phyloP scores from a whole-genome alignment of 2,329 filamentous ascomycete species.

The Aquanectria penicillioides region DNA sequence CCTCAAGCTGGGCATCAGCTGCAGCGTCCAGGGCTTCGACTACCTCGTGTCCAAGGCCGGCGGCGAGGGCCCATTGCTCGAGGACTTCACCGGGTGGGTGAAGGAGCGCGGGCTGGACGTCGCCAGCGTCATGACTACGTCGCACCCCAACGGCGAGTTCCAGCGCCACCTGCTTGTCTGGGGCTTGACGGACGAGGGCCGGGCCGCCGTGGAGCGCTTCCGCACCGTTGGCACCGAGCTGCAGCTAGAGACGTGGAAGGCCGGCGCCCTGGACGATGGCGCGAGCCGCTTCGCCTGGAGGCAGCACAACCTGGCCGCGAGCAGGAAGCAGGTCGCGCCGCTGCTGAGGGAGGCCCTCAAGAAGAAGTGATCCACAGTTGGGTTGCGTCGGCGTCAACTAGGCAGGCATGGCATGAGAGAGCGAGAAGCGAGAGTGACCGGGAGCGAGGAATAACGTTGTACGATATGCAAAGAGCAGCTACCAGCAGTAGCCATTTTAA shows the following conservation, averaged over 20 bases:
- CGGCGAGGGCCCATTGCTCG: constrained; percentile 56
- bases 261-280: constrained; percentile 56
- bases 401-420: not conserved
- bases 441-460: not conserved
- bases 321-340: constrained; percentile 76
- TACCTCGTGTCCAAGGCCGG: constrained; percentile 67
- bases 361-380: constrained; percentile 27
- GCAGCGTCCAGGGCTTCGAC: constrained; percentile 69
- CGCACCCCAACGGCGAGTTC: constrained; percentile 64
- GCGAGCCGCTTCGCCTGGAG: constrained; percentile 71
- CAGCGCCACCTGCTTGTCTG: constrained; percentile 75
- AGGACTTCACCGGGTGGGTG: constrained; percentile 62
- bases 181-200: constrained; percentile 63
- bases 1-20: constrained; percentile 72
- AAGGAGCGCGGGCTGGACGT: constrained; percentile 69
- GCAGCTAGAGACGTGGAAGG: constrained; percentile 64
- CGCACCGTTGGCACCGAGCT: constrained; percentile 58
- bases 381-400: too few species aligned
- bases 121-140: constrained; percentile 76
- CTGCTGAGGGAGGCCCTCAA: constrained; percentile 68
- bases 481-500: not conserved
- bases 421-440: not conserved
- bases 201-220: constrained; percentile 65
- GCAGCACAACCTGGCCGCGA: constrained; percentile 70
- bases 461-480: not conserved